Evolutionary conservation across 257 asterid genomes (phyloP), one percentile per base, ranked within the genome.

Genomic region (Solanum commersonii): DNA sequence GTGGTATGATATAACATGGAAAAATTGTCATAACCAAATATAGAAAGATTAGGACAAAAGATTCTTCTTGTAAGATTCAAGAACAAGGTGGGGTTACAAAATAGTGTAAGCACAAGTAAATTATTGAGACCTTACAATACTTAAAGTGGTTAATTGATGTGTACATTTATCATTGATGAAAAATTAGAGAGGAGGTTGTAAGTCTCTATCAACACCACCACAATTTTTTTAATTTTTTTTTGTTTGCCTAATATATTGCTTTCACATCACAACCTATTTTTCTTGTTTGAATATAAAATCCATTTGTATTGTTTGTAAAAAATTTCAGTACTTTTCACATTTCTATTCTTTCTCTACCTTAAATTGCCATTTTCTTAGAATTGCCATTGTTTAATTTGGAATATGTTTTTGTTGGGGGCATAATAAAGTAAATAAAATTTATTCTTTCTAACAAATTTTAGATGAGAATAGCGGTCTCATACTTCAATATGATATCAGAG

Each of bases 201-300:
- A 29, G 91, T 91, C 90, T 67, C 84, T 38, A 89, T 91, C 92
- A 71, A 27, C 83, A 72, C 88, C 88, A 84, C 67, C 59, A 85
- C 22, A 29, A 65, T n/a, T 63, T 2, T 52, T 10, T 65, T 1
- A 1, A 18, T 2, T 59, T 78, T 76, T 76, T 42, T 78, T 25
- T 40, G 10, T 49, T 71, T 60, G 83, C 60, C 88, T 81, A 79
- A 52, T 52, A 71, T 71, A 72, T 33, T 71, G n/a, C 29, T 65
- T 84, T 84, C 77, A 56, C 33, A 46, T 71, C 44, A n/a, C 29
- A 37, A 14, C 70, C 16, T 77, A 78, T 85, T 22, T 40, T 44
- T 77, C 52, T 23, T 44, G 42, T 8, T 44, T 79, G 85, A 79
- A 44, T 27, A 29, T 10, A 49, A 82, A 49, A 82, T 82, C 31